Evolutionary conservation across 2,329 filamentous ascomycete species (phyloP).

Genomic region (Fusarium sp.): DNA sequence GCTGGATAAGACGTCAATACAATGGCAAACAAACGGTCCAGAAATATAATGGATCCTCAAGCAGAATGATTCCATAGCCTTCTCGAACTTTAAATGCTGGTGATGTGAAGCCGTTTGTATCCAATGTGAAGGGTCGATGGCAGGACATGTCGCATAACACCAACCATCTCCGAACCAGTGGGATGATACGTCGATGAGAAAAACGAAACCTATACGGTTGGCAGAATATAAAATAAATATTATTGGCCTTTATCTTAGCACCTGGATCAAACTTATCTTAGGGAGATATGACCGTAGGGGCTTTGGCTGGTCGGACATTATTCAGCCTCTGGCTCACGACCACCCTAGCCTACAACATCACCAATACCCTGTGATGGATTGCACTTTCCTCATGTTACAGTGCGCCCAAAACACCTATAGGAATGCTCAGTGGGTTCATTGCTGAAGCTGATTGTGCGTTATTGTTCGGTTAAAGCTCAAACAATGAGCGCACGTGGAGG

Average conservation of each 20-base stretch:
- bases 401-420: background rate
- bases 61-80: background rate
- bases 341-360: background rate
- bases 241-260: background rate
- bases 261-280: background rate
- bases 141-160: background rate
- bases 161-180: background rate
- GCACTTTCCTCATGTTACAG: background rate
- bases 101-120: background rate
- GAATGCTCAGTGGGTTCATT: background rate
- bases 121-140: background rate
- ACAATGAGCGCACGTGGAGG: background rate
- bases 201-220: too few species aligned
- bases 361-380: background rate
- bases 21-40: background rate
- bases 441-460: background rate
- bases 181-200: background rate
- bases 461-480: background rate
- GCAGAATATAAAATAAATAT: too few species aligned
- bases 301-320: background rate
- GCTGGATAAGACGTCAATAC: background rate
- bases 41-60: background rate
- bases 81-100: fast-evolving
- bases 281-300: background rate
- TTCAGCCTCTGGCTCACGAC: background rate